These are phyloP conservation scores for Paecilomyces fulvus DNA, from an alignment of 2,329 filamentous ascomycete genomes.

Conservation along the genomic window DNA sequence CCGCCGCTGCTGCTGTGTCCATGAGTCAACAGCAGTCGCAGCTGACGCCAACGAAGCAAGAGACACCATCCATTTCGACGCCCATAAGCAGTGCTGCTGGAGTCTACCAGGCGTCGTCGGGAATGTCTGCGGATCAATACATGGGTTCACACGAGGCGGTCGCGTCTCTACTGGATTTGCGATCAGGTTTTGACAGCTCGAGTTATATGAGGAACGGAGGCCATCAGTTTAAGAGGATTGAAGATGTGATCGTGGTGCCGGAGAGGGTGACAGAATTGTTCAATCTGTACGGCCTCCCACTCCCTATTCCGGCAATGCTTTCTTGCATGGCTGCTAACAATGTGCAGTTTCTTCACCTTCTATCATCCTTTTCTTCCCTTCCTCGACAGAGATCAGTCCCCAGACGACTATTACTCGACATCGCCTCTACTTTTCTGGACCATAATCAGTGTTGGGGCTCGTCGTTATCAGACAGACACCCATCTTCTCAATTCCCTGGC, in stretches of 20 bases:
- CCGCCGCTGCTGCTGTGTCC: constrained; percentile 11
- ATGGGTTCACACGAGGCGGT: constrained; percentile 44
- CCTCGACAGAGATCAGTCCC: constrained; percentile 45
- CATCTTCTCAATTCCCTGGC: constrained; percentile 45
- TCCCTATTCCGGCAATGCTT: neutral
- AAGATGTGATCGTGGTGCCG: constrained; percentile 37
- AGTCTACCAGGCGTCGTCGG: constrained; percentile 27
- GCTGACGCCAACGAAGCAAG: constrained; percentile 19
- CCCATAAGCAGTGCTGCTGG: constrained; percentile 24
- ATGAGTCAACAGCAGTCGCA: constrained; percentile 14
- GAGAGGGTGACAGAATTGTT: constrained; percentile 40
- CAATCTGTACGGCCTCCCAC: constrained; percentile 27
- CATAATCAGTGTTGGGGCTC: constrained; percentile 53
- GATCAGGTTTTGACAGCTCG: constrained; percentile 37
- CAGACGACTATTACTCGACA: constrained; percentile 50
- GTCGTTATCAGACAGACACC: constrained; percentile 49
- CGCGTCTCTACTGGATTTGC: constrained; percentile 42
- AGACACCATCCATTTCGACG: constrained; percentile 17
- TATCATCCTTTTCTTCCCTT: constrained; percentile 60
- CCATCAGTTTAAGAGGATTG: constrained; percentile 44
- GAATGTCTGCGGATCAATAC: constrained; percentile 32
- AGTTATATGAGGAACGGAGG: constrained; percentile 41
- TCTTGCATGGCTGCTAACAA: constrained; percentile 9
- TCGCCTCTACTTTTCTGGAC: constrained; percentile 63
- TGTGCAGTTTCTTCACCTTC: constrained; percentile 52